Conservation (phyloP, 1,139 yeast genomes). For the Yamadazyma kanchanaburiensis region DNA sequence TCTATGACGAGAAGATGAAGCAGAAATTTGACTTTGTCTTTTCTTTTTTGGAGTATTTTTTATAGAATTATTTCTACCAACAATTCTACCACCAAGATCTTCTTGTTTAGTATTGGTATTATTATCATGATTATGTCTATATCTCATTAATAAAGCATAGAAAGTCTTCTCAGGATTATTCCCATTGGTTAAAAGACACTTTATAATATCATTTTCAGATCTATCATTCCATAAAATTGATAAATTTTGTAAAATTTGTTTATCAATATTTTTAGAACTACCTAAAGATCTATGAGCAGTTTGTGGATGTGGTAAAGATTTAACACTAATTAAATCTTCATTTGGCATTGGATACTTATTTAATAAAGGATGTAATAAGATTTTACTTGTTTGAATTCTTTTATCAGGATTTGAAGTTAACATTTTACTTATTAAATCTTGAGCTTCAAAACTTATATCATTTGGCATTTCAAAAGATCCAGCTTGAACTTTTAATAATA, state of each 20-base stretch:
- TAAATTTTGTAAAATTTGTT: constrained; percentile 62
- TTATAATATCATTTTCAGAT: constrained; percentile 52
- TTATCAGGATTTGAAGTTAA: constrained; percentile 74
- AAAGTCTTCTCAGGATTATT: constrained; percentile 73
- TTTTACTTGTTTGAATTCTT: constrained; percentile 74
- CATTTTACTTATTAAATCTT: constrained; percentile 68
- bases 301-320: constrained; percentile 62
- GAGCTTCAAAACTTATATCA: constrained; percentile 62
- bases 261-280: constrained; percentile 51
- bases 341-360: constrained; percentile 55
- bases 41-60: constrained; percentile 32
- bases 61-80: constrained; percentile 13
- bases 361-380: constrained; percentile 74
- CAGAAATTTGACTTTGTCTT: constrained; percentile 51
- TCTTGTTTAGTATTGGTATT: too few species aligned
- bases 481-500: constrained; percentile 69
- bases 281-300: constrained; percentile 52
- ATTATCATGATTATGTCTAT: constrained; percentile 47
- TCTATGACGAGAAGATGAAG: constrained; percentile 51
- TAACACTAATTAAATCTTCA: constrained; percentile 48
- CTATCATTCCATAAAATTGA: constrained; percentile 76
- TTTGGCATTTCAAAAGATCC: constrained; percentile 73
- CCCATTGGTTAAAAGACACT: constrained; percentile 52
- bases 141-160: constrained; percentile 60
- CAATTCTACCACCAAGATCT: constrained; percentile 19